These are phyloP conservation scores for Arabidopsis thaliana DNA, from an alignment of 345 rosid genomes.

Conservation along the genomic window DNA sequence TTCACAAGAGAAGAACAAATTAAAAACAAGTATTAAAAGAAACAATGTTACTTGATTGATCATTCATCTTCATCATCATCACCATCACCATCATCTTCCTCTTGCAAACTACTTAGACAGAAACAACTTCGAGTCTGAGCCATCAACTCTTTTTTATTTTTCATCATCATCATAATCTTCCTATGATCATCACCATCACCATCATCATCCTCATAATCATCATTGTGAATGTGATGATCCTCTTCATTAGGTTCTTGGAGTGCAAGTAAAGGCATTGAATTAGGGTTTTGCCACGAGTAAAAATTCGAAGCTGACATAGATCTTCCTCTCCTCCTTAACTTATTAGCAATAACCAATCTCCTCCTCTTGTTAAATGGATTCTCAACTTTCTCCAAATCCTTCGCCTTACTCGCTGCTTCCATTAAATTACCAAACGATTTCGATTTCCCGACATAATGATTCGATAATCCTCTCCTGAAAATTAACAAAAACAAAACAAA, in stretches of 20 bases:
- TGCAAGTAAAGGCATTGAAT: slow-evolving; percentile 74
- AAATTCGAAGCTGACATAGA: slow-evolving; percentile 46
- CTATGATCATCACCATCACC: slow-evolving; percentile 18
- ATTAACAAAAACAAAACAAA: background rate
- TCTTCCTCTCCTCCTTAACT: slow-evolving; percentile 48
- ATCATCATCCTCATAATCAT: background rate
- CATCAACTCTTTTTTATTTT: slow-evolving; percentile 36
- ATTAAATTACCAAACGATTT: slow-evolving; percentile 82
- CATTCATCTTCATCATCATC: slow-evolving; percentile 27
- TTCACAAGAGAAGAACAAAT: slow-evolving; percentile 31
- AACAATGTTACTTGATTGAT: slow-evolving; percentile 17
- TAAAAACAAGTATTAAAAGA: slow-evolving; percentile 3
- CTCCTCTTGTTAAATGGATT: slow-evolving; percentile 82
- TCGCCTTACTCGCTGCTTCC: slow-evolving; percentile 53
- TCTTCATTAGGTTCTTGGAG: slow-evolving; percentile 46
- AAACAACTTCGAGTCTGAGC: slow-evolving; percentile 46
- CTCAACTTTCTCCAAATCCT: slow-evolving; percentile 75
- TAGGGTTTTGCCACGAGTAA: slow-evolving; percentile 68
- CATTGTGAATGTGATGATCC: background rate
- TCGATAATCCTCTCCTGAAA: slow-evolving; percentile 81
- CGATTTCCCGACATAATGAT: slow-evolving; percentile 78
- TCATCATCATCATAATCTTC: slow-evolving; percentile 26
- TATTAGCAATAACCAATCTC: slow-evolving; percentile 64
- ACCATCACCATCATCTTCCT: slow-evolving; percentile 33
- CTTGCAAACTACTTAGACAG: slow-evolving; percentile 46